A percentile compares a stretch with the other conserved stretches of the same genome.
Conservation (phyloP, 306 rosid genomes). For the Amphicarpaea edgeworthii region DNA sequence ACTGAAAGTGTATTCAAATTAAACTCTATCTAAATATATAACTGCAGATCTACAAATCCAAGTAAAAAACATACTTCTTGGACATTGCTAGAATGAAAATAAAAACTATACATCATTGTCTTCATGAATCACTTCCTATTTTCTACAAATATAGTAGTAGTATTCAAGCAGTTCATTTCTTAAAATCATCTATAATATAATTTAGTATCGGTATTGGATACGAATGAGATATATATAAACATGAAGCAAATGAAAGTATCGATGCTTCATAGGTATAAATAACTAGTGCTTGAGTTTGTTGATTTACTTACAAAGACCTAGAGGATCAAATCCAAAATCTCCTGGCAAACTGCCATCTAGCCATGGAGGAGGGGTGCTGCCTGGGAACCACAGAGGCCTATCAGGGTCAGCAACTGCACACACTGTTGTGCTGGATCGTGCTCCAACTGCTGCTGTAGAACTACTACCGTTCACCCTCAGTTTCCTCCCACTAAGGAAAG, state of each 20-base stretch:
- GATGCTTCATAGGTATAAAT: no score
- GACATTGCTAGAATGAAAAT: background rate
- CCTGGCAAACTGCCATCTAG: constrained; percentile 57
- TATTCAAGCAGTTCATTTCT: no score
- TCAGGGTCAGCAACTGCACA: constrained; percentile 53
- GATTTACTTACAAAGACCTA: constrained; percentile 54
- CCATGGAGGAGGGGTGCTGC: constrained; percentile 56
- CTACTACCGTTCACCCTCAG: constrained; percentile 40
- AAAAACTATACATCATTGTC: background rate
- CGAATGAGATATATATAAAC: background rate
- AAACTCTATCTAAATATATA: background rate
- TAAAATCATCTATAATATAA: no score
- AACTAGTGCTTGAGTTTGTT: no score
- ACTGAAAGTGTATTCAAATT: no score
- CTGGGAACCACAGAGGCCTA: constrained; percentile 54
- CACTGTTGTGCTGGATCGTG: constrained; percentile 45
- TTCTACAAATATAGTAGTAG: background rate
- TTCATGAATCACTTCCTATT: background rate
- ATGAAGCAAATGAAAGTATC: background rate
- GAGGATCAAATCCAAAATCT: constrained; percentile 59
- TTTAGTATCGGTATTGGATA: background rate
- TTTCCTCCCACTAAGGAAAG: constrained; percentile 50
- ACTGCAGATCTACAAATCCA: background rate
- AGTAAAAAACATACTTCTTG: background rate
- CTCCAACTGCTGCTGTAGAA: constrained; percentile 37